Evolutionary conservation across 352 stramenopile species (phyloP).

Genomic region (Pythium coloratum): DNA sequence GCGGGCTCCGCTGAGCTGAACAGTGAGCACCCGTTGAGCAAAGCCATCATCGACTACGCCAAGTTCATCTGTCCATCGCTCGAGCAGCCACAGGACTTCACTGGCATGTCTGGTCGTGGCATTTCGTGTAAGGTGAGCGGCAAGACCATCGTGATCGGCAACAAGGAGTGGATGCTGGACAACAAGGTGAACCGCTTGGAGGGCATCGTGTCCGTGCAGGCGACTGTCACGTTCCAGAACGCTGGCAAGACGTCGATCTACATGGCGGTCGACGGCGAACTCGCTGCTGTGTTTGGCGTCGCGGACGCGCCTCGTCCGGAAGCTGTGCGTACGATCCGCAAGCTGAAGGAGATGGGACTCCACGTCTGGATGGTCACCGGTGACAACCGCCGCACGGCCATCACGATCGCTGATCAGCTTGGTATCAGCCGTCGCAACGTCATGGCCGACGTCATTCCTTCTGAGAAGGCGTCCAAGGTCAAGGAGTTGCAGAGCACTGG

Average conservation of each 20-base stretch:
- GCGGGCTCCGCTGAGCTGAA: constrained; percentile 91
- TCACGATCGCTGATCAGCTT: constrained; percentile 92
- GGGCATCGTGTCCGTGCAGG: constrained; percentile 75
- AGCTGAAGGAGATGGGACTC: constrained; percentile 90
- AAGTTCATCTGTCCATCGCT: constrained; percentile 80
- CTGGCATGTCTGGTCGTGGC: constrained; percentile 86
- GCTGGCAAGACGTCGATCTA: constrained; percentile 95
- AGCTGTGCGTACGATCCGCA: constrained; percentile 87
- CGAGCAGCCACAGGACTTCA: constrained; percentile 77
- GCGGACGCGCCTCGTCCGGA: constrained; percentile 90
- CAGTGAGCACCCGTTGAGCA: constrained; percentile 94
- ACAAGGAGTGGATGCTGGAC: constrained; percentile 88
- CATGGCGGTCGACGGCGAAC: constrained; percentile 87
- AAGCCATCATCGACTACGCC: constrained; percentile 91
- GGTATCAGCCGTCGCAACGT: constrained; percentile 93
- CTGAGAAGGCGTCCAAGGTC: constrained; percentile 93
- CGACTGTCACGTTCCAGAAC: constrained; percentile 80
- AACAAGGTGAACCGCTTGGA: constrained; percentile 68
- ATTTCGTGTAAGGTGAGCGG: constrained; percentile 75
- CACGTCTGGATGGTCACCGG: constrained; percentile 99
- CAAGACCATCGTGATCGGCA: constrained; percentile 90
- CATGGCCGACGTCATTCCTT: constrained; percentile 96
- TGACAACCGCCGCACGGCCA: constrained; percentile 95
- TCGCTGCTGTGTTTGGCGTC: constrained; percentile 83
- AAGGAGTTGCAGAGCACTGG: constrained; percentile 90